These are phyloP conservation scores for Pyrus communis DNA, from an alignment of 306 rosid species.

Conservation along the genomic window DNA sequence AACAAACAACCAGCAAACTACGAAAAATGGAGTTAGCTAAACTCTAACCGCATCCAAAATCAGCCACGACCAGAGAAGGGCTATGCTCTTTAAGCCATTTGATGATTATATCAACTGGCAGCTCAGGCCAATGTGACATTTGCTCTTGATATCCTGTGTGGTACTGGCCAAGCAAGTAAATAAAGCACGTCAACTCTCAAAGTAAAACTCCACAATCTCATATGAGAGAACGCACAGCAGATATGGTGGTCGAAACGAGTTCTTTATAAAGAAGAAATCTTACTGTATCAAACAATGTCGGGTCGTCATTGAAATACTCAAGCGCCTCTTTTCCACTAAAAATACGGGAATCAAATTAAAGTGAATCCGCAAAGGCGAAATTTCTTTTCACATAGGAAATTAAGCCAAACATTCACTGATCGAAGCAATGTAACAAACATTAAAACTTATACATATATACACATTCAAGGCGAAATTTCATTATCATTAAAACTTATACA, in stretches of 20 bases:
- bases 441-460: background rate
- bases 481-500: background rate
- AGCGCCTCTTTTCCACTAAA: slow-evolving; percentile 82
- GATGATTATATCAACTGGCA: slow-evolving; percentile 69
- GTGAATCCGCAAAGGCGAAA: background rate
- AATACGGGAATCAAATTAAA: background rate
- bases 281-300: slow-evolving; percentile 63
- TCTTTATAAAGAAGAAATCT: slow-evolving; percentile 3
- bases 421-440: background rate
- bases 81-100: slow-evolving; percentile 69
- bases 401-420: background rate
- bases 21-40: background rate
- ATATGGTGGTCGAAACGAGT: background rate
- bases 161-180: slow-evolving; percentile 55
- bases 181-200: slow-evolving; percentile 12
- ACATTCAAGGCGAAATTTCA: background rate
- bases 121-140: slow-evolving; percentile 93
- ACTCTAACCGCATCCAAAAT: slow-evolving; percentile 92
- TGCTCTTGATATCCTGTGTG: slow-evolving; percentile 91
- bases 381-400: background rate
- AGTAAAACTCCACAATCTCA: slow-evolving; percentile 1
- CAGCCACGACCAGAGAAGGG: slow-evolving; percentile 74
- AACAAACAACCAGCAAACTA: background rate
- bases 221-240: background rate
- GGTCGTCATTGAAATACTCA: slow-evolving; percentile 69